Conservation (phyloP, 176 grass and related monocot species). For the Miscanthus lutarioriparius region DNA sequence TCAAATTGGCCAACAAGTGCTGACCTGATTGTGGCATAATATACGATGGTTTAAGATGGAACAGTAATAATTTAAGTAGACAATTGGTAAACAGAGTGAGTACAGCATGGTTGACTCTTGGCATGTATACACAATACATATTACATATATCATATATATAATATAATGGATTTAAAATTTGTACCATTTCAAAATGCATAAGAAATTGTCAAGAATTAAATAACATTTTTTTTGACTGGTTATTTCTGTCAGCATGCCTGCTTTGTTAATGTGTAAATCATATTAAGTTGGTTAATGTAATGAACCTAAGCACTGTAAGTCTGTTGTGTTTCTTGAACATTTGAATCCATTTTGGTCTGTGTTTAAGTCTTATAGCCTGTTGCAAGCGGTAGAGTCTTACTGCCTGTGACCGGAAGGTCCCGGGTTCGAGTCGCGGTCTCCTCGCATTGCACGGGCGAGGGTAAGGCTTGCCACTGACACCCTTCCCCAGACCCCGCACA, state of each 20-base stretch:
- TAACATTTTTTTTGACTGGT: neutral
- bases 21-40: constrained; percentile 1
- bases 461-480: too few relatives aligned
- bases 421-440: too few relatives aligned
- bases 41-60: neutral
- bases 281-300: neutral
- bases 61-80: neutral
- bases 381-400: too few relatives aligned
- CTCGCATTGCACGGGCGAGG: too few relatives aligned
- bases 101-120: neutral
- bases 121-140: neutral
- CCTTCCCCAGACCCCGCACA: too few relatives aligned
- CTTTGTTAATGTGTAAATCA: neutral
- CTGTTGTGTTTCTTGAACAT: neutral
- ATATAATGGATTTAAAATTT: neutral
- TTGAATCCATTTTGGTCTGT: constrained; percentile 1
- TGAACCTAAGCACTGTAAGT: neutral
- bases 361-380: too few relatives aligned
- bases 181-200: neutral
- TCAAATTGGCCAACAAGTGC: neutral
- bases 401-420: too few relatives aligned
- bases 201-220: neutral
- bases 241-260: neutral
- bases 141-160: neutral
- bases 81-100: neutral